Base-by-base conservation (phyloP, 805 yeast species). In the Zygoascus tannicola region DNA sequence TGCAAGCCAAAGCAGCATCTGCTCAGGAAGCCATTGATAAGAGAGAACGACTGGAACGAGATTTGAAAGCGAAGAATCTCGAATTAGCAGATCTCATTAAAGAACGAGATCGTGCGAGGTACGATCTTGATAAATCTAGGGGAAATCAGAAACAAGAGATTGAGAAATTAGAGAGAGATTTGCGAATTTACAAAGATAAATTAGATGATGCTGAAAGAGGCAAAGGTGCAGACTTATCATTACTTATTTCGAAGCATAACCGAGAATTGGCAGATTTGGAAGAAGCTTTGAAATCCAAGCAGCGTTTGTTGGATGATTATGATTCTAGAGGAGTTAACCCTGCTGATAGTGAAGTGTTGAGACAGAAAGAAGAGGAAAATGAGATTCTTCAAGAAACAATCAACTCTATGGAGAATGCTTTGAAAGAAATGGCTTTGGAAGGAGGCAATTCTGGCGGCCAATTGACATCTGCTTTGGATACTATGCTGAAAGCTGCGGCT, bases 21-120 rank as follows among this genome's bases (percentile, higher is more conserved):
- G 96, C 96, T 8, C 95, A 86, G 59, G 96, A 87, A 64, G 83
- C 95, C 0, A 75, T 87, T 50, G 82, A 82, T 50, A 82, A 79
- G 62, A 78, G 87, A 52, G 95, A 87, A 56, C 77, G 76, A 57
- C 65, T 83, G 32, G 95, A 87, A 56, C 74, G 83, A 44, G 95
- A 87, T 47, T 67, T 86, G 60, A 86, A 85, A 59, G 74, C 88
- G 12, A 87, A 87, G 64, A 86, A 85, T 58, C 71, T 86, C 36
- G 95, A 86, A 62, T 70, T 86, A 48, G 95, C 95, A 1, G 95
- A 85, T 54, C 71, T 86, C 54, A 87, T 87, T 45, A 74, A 92
- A 49, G 95, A 86, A 59, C 76, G 96, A 46, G 96, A 86, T 58
- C 73, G 94, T 39, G 94, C 95, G 1, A 74, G 90, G 56, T 68